Percentiles rank a stretch among this genome's conserved stretches.
Conservation (phyloP, 192 early-diverging fungal genomes). For the Backusella mclennaniae region DNA sequence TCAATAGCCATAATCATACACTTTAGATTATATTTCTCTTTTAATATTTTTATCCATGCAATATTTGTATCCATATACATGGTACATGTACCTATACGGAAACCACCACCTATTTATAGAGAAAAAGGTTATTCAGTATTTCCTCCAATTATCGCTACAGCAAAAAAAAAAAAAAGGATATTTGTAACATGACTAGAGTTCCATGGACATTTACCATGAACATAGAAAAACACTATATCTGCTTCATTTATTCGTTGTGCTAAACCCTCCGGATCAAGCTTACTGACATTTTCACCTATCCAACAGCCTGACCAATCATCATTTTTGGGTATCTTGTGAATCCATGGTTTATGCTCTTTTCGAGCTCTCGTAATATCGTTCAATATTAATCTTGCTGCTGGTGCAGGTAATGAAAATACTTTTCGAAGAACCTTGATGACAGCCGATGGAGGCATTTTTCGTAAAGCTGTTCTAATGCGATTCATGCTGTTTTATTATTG, state of each 20-base stretch:
- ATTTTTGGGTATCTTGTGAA: conserved; percentile 21
- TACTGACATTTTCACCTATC: conserved; percentile 34
- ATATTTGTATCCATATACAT: conserved; percentile 42
- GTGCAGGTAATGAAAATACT: conserved; percentile 37
- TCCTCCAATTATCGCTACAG: conserved; percentile 31
- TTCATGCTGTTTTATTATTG: conserved; percentile 16
- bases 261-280: conserved; percentile 8
- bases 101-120: conserved; percentile 34
- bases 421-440: conserved; percentile 32
- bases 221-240: conserved; percentile 38
- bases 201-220: conserved; percentile 27
- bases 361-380: conserved; percentile 35
- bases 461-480: conserved; percentile 24
- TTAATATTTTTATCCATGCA: conserved; percentile 30
- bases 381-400: conserved; percentile 34
- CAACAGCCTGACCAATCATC: conserved; percentile 40
- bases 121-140: background rate
- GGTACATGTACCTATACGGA: conserved; percentile 37
- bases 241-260: conserved; percentile 18
- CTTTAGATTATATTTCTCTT: conserved; percentile 32
- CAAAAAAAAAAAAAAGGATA: conserved; percentile 1
- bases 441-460: conserved; percentile 36
- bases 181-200: background rate
- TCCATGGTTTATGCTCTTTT: conserved; percentile 36
- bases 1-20: conserved; percentile 37